A percentile compares a stretch with the other conserved stretches of the same genome.
Evolutionary conservation across 1,284 basidiomycete genomes (phyloP).

Genomic region (Leccinum variabile): DNA sequence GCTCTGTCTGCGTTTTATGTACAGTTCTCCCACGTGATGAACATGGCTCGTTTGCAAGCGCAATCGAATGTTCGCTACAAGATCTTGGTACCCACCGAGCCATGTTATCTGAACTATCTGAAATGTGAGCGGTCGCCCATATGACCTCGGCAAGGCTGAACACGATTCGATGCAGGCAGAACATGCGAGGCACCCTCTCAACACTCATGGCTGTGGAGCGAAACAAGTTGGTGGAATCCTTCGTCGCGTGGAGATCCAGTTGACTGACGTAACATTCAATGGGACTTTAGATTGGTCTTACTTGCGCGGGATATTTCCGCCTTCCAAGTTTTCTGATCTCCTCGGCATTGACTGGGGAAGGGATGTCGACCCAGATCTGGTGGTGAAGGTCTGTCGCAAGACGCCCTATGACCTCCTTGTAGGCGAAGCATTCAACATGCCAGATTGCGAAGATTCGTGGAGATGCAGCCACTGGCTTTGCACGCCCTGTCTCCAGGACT

Average conservation of each 20-base stretch:
- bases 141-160: background rate
- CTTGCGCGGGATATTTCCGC: slow-evolving; percentile 16
- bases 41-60: background rate
- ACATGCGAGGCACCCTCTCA: background rate
- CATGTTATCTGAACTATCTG: background rate
- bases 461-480: slow-evolving; percentile 15
- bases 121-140: background rate
- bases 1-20: slow-evolving; percentile 10
- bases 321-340: slow-evolving; percentile 2
- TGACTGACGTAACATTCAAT: background rate
- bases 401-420: slow-evolving; percentile 15
- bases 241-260: background rate
- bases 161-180: background rate
- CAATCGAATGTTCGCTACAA: background rate
- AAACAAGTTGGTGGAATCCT: background rate
- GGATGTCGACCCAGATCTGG: slow-evolving; percentile 19
- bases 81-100: slow-evolving; percentile 1
- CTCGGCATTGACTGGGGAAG: slow-evolving; percentile 15
- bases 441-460: slow-evolving; percentile 13
- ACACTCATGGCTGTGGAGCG: background rate
- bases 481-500: slow-evolving; percentile 10
- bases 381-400: slow-evolving; percentile 11
- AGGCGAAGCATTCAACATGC: slow-evolving; percentile 5
- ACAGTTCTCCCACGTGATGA: slow-evolving; percentile 6
- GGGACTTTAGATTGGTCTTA: slow-evolving; percentile 10